Evolutionary conservation across 2,329 filamentous ascomycete species (phyloP), one percentile per base, ranked within the genome.

Genomic region (Microcera coccophila): DNA sequence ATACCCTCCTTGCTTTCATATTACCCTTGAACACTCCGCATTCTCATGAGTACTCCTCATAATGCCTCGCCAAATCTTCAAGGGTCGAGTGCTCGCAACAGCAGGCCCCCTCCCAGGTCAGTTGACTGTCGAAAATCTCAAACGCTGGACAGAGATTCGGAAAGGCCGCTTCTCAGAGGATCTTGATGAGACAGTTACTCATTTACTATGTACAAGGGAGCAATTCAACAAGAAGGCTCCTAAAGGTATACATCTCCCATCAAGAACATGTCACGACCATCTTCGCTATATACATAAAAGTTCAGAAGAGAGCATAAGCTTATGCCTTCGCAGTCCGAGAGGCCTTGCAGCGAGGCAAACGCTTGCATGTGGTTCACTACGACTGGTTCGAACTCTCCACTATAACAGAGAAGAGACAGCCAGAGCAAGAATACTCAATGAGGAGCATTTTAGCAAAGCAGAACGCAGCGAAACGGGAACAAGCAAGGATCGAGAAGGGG

Each of bases 191-290:
- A 55, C 68, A 0, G 78, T 84, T 9, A 95, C 89, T 0, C 89
- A 95, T 63, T 67, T 95, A 0, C 73, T 95, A 17, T 78, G 81
- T 41, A 80, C 79, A 0, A 69, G 75, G 38, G 73, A 80, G 24
- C 76, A 82, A 14, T 90, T 80, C 62, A 73, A 75, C 48, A 63
- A 70, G 16, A 63, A 49, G 21, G 56, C 60, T 5, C 56, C 70
- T 1, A 61, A 62, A 45, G 62, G 72, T 70, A 58, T 20, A 44
- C 48, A n/a, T 17, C 5, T n/a, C n/a, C n/a, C n/a, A n/a, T n/a
- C n/a, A n/a, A n/a, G n/a, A n/a, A n/a, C n/a, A n/a, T n/a, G n/a
- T n/a, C n/a, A n/a, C n/a, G n/a, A n/a, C n/a, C n/a, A 3, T 3
- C 17, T 34, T 4, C 9, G 24, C n/a, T 33, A 8, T 3, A 9